Conservation (phyloP, 225 moss, liverwort and hornwort species). For the Polytrichum commune region DNA sequence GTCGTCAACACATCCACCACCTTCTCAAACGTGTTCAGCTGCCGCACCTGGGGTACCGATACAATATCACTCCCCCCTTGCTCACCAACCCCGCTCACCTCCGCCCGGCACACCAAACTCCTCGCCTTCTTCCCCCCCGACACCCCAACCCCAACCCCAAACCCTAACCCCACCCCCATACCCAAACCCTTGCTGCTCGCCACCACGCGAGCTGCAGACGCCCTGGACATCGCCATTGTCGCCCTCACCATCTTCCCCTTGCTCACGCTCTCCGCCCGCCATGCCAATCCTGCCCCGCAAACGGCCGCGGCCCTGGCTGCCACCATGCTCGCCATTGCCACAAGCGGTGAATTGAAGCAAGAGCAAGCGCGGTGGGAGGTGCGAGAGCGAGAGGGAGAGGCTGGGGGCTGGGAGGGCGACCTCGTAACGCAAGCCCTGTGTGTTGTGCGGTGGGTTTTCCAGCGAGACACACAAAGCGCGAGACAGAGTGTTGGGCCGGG, state of each 20-base stretch:
- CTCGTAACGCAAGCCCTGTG: too few relatives aligned
- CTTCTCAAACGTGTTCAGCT: constrained; percentile 72
- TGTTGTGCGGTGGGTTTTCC: too few relatives aligned
- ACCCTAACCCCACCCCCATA: not conserved
- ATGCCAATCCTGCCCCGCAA: too few relatives aligned
- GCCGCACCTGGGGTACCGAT: constrained; percentile 33
- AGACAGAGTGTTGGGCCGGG: too few relatives aligned
- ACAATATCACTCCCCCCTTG: constrained; percentile 17
- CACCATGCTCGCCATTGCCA: constrained; percentile 7
- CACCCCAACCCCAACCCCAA: not conserved
- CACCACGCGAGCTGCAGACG: too few relatives aligned
- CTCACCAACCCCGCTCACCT: constrained; percentile 48
- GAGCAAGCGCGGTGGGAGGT: too few relatives aligned
- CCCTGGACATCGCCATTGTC: not conserved
- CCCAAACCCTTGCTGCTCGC: constrained; percentile 11
- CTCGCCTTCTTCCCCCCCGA: not conserved
- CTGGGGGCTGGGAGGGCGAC: too few relatives aligned
- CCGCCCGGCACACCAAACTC: constrained; percentile 58
- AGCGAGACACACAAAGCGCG: too few relatives aligned
- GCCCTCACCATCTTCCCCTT: not conserved
- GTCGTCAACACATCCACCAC: constrained; percentile 96
- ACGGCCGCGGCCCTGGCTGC: not conserved
- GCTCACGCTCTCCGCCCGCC: too few relatives aligned
- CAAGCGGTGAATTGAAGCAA: too few relatives aligned
- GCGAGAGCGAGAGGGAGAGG: too few relatives aligned